Conservation (phyloP, 768 basidiomycete genomes). For the Lentinula boryana region DNA sequence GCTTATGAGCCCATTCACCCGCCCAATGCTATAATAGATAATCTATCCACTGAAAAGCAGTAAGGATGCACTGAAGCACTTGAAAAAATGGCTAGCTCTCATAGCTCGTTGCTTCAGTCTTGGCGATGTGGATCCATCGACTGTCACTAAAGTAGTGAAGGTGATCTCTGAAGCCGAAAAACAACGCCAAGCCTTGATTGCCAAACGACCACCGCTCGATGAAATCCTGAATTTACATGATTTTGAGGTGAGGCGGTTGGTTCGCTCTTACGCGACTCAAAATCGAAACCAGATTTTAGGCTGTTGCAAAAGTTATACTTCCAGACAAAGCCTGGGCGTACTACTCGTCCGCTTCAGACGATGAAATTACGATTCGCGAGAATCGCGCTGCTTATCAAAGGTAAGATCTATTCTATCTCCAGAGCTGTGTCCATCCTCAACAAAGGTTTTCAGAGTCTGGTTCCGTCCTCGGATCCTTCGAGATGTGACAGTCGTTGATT, state of each 20-base stretch:
- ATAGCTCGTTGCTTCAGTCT: constrained; percentile 32
- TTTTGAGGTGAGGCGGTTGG: constrained; percentile 61
- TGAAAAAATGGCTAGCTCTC: not conserved
- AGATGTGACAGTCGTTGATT: constrained; percentile 81
- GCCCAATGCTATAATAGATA: constrained; percentile 68
- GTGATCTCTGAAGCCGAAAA: constrained; percentile 67
- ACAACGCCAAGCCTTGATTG: constrained; percentile 54
- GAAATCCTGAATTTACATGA: constrained; percentile 90
- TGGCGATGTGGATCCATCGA: constrained; percentile 65
- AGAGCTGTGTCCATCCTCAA: not conserved
- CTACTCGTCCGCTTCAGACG: constrained; percentile 92
- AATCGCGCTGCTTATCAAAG: constrained; percentile 91
- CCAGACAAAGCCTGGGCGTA: constrained; percentile 92
- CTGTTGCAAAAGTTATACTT: constrained; percentile 81
- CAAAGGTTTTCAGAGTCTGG: constrained; percentile 55
- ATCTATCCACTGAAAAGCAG: constrained; percentile 85
- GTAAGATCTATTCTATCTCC: constrained; percentile 23
- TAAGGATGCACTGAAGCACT: constrained; percentile 23
- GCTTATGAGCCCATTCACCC: constrained; percentile 92
- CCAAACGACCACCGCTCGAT: constrained; percentile 62
- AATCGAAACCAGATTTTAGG: constrained; percentile 29
- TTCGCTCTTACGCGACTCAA: not conserved
- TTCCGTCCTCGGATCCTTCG: constrained; percentile 85
- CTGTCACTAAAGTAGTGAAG: constrained; percentile 56
- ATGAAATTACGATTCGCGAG: constrained; percentile 86